These are phyloP conservation scores for Actinomortierella ambigua DNA, from an alignment of 371 early-diverging fungal species.

Conservation along the genomic window DNA sequence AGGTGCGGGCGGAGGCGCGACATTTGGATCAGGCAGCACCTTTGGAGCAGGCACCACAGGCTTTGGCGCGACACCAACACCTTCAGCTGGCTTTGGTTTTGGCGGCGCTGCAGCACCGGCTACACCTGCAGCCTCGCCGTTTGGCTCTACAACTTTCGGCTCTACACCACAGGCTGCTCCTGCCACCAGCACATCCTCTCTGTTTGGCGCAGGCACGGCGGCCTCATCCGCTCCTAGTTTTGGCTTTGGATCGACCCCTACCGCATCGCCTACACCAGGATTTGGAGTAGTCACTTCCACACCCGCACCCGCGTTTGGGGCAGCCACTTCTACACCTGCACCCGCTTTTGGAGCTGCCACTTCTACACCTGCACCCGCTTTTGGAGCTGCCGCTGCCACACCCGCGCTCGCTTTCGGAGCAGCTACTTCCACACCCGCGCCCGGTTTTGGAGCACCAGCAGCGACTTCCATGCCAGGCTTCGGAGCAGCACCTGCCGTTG, in stretches of 20 bases:
- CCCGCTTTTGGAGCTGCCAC: constrained; percentile 17
- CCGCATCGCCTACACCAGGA: too few species aligned
- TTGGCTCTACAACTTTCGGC: constrained; percentile 25
- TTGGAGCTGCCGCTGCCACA: constrained; percentile 19
- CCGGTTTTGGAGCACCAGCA: constrained; percentile 10
- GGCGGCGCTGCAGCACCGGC: constrained; percentile 30
- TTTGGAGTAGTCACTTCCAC: too few species aligned
- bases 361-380: constrained; percentile 18
- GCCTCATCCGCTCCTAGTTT: constrained; percentile 19
- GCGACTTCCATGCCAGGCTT: constrained; percentile 13
- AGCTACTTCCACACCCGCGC: constrained; percentile 20
- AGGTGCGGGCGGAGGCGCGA: too few species aligned
- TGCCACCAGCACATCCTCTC: constrained; percentile 9
- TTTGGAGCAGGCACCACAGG: too few species aligned
- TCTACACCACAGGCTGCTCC: constrained; percentile 19
- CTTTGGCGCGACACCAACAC: background rate
- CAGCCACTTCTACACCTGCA: constrained; percentile 16
- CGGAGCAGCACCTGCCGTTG: constrained; percentile 31
- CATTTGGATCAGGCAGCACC: too few species aligned
- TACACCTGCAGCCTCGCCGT: constrained; percentile 2
- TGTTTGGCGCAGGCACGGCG: constrained; percentile 20
- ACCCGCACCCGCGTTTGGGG: background rate
- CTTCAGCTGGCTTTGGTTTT: constrained; percentile 43
- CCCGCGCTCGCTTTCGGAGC: too few species aligned
- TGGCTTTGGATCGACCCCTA: too few species aligned